Evolutionary conservation across 257 asterid species (phyloP).

Genomic region (Echites panduratus): DNA sequence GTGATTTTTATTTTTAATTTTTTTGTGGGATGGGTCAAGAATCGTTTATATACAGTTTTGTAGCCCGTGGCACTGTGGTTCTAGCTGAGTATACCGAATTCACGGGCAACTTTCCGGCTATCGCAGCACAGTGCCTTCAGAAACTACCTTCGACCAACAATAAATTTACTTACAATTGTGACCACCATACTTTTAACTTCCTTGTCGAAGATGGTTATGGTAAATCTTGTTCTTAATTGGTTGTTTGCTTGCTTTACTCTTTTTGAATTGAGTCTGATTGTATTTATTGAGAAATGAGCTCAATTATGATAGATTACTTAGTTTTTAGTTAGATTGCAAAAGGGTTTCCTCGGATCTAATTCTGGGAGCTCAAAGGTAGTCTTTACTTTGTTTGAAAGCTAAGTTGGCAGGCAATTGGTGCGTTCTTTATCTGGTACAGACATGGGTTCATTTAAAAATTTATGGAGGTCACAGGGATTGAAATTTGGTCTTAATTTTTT

Average conservation of each 20-base stretch:
- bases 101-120: constrained; percentile 86
- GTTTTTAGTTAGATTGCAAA: constrained; percentile 20
- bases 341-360: constrained; percentile 45
- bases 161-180: constrained; percentile 70
- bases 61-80: constrained; percentile 76
- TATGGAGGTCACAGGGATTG: background rate
- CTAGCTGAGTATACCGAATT: constrained; percentile 78
- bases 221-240: constrained; percentile 16
- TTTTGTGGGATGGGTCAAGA: constrained; percentile 59
- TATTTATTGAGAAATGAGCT: background rate
- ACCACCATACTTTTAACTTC: constrained; percentile 72
- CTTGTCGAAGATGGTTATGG: constrained; percentile 77
- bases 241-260: constrained; percentile 13
- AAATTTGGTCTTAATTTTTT: background rate
- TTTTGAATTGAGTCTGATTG: background rate
- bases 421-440: background rate
- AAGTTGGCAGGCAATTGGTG: constrained; percentile 3
- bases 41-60: constrained; percentile 84
- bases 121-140: constrained; percentile 80
- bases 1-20: constrained; percentile 12
- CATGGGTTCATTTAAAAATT: background rate
- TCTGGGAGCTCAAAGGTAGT: constrained; percentile 19
- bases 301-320: background rate
- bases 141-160: constrained; percentile 58
- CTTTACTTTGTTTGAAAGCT: constrained; percentile 24